These are phyloP conservation scores for Kluyveromyces marxianus DNA, from an alignment of 1,139 yeast species.

Conservation along the genomic window DNA sequence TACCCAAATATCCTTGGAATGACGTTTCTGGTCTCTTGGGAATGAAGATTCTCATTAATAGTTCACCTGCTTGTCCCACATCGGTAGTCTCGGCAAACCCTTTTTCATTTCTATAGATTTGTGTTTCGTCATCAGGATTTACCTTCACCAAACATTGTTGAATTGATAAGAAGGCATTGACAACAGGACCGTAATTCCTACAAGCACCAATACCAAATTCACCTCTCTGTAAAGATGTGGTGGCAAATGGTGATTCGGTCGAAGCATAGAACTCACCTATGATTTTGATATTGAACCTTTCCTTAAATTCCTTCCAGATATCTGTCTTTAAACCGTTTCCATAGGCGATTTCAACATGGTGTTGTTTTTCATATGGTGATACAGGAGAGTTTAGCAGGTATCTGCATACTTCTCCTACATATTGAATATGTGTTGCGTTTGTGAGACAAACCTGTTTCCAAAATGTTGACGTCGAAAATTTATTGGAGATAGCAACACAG, in stretches of 20 bases:
- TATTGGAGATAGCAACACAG: conserved; percentile 68
- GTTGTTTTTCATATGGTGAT: conserved; percentile 58
- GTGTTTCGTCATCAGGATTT: conserved; percentile 75
- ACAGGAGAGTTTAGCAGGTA: conserved; percentile 64
- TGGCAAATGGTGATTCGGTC: conserved; percentile 87
- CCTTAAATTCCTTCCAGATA: conserved; percentile 77
- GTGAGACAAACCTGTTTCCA: conserved; percentile 83
- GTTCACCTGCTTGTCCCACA: conserved; percentile 75
- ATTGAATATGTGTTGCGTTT: conserved; percentile 76
- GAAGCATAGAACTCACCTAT: conserved; percentile 93
- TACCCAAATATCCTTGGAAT: conserved; percentile 86
- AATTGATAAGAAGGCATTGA: conserved; percentile 45
- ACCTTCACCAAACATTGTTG: conserved; percentile 62
- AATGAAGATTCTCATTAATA: conserved; percentile 65
- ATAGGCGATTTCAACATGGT: conserved; percentile 62
- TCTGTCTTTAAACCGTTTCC: conserved; percentile 95
- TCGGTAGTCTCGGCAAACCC: conserved; percentile 53
- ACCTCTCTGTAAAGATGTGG: conserved; percentile 75
- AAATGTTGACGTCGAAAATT: conserved; percentile 76
- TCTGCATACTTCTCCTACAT: conserved; percentile 94
- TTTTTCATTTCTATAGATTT: conserved; percentile 59
- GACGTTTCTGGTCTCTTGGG: conserved; percentile 59
- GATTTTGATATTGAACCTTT: conserved; percentile 63
- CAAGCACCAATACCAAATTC: conserved; percentile 86
- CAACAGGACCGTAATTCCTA: conserved; percentile 68